A percentile compares a stretch with the other conserved stretches of the same genome.
Evolutionary conservation across 2,329 filamentous ascomycete genomes (phyloP).

Genomic region (Fusarium begoniae): DNA sequence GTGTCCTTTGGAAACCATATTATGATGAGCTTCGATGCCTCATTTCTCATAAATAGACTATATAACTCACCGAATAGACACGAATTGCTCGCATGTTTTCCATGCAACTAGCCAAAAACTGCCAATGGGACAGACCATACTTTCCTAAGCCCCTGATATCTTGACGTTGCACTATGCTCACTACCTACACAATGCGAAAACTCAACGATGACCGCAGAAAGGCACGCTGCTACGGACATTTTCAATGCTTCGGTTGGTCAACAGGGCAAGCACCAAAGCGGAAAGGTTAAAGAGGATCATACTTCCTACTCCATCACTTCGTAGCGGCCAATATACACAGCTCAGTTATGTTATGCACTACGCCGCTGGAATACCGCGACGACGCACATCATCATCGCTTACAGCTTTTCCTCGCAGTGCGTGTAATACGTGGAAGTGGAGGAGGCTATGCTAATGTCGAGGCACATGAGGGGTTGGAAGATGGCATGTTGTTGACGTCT

Average conservation of each 20-base stretch:
- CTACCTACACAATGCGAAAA: not conserved
- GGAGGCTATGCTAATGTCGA: not conserved
- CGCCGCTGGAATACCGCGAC: not conserved
- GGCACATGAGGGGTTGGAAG: not conserved
- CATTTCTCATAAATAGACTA: not conserved
- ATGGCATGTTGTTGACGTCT: constrained; percentile 8
- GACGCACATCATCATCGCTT: not conserved
- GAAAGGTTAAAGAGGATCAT: not conserved
- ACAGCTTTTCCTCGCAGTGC: not conserved
- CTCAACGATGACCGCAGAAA: not conserved
- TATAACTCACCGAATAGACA: not conserved
- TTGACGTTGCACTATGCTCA: not conserved
- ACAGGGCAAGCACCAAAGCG: not conserved
- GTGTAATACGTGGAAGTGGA: not conserved
- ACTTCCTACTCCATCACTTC: not conserved
- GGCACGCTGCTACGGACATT: not conserved
- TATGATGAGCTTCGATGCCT: not conserved
- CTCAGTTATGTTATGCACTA: constrained; percentile 1
- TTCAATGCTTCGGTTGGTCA: not conserved
- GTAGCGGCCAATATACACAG: not conserved
- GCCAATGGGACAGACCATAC: not conserved
- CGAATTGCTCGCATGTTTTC: not conserved
- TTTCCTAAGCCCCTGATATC: not conserved
- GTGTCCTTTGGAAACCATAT: no score
- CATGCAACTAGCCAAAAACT: not conserved